Evolutionary conservation across 495 filamentous ascomycete species (phyloP).

Genomic region (Podospora fimiseda): DNA sequence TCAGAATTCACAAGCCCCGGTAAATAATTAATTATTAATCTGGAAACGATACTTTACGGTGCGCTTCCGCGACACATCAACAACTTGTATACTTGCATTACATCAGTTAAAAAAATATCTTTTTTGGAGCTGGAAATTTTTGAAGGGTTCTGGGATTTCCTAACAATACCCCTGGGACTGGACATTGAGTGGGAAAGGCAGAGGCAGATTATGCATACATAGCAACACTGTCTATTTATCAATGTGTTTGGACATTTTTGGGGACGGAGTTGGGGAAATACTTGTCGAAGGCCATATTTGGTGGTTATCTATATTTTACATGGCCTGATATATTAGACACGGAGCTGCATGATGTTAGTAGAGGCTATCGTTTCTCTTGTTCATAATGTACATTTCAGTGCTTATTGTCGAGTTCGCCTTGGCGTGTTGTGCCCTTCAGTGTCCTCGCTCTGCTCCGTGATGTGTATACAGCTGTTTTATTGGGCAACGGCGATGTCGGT

Average conservation of each 20-base stretch:
- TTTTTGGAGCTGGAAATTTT: not conserved
- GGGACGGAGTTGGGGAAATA: not conserved
- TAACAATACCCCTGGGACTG: not conserved
- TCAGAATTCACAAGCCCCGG: slow-evolving; percentile 28
- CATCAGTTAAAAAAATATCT: too few species aligned
- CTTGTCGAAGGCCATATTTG: too few species aligned
- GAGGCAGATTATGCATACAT: not conserved
- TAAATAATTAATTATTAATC: not conserved
- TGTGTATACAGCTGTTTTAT: too few species aligned
- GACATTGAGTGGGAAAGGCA: not conserved
- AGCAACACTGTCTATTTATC: not conserved
- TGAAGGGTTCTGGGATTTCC: not conserved
- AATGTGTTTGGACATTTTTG: not conserved
- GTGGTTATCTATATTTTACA: too few species aligned
- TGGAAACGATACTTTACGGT: not conserved
- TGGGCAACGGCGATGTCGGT: too few species aligned
- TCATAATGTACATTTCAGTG: too few species aligned
- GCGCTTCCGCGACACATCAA: not conserved
- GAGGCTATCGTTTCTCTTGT: too few species aligned
- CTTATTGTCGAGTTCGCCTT: too few species aligned
- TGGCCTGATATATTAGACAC: too few species aligned
- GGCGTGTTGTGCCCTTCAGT: too few species aligned
- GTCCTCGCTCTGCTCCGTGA: too few species aligned
- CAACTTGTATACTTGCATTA: not conserved
- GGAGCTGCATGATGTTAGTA: too few species aligned